Base-by-base conservation (phyloP, 257 asterid genomes). In the Ophiorrhiza pumila region DNA sequence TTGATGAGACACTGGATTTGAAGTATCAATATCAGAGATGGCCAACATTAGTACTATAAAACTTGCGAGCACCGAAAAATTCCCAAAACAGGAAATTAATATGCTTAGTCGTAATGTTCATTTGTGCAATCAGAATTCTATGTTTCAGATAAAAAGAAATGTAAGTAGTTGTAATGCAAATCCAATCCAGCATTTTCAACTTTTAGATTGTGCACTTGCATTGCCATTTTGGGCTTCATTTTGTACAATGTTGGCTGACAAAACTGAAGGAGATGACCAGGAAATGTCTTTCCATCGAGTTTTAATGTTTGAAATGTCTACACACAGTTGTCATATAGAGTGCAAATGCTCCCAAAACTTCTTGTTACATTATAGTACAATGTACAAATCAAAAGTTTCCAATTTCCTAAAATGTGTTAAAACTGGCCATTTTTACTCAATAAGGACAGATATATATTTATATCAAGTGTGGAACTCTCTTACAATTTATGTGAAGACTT, bases 141-240 rank as follows among this genome's bases (percentile, higher is more conserved):
- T 49, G 56, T 7, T 49, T 49, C 56, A 5, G 14, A 1, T 9
- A 49, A 17, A 3, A 49, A 18, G n/a, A n/a, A n/a, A n/a, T n/a
- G n/a, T n/a, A n/a, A n/a, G n/a, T n/a, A n/a, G n/a, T n/a, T n/a
- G n/a, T 18, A 18, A 49, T 17, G 56, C 7, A 9, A 20, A 49
- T 17, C 0, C 17, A 35, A 31, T 25, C 67, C 49, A 5, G 69
- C 52, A 64, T 39, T 64, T n/a, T 41, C 45, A 34, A 64, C 69
- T 64, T n/a, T 17, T 62, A 15, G 34, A 41, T 52, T 64, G 69
- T 64, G 20, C 69, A 64, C 69, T 64, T 64, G 20, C 69, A n/a
- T 31, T 37, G 10, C 31, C 68, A 14, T n/a, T n/a, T n/a, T n/a
- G n/a, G n/a, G n/a, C n/a, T n/a, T n/a, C n/a, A n/a, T n/a, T n/a